A percentile compares a stretch with the other conserved stretches of the same genome.
Evolutionary conservation across 2,329 filamentous ascomycete genomes (phyloP).

Genomic region (Fragosphaeria purpurea): DNA sequence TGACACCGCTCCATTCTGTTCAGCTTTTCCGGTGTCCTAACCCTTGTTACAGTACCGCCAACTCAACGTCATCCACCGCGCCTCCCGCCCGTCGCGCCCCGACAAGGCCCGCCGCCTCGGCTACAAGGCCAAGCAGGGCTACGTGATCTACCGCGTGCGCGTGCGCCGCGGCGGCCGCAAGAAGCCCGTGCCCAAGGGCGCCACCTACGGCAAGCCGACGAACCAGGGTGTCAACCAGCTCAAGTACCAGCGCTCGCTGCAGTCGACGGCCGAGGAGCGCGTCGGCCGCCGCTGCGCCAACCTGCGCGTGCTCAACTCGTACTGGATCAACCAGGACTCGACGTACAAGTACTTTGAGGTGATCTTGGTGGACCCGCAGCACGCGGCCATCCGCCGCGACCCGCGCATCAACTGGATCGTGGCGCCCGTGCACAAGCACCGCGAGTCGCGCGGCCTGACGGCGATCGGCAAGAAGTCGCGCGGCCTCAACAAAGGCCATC

Average conservation of each 20-base stretch:
- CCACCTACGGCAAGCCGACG: conserved; percentile 99
- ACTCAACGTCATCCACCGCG: conserved; percentile 99
- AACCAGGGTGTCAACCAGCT: conserved; percentile 99
- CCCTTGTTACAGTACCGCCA: conserved; percentile 99
- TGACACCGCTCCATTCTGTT: too few relatives aligned
- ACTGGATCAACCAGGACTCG: conserved; percentile 99
- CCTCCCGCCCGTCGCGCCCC: conserved; percentile 92
- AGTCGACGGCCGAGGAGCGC: conserved; percentile 98
- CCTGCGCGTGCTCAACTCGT: conserved; percentile 98
- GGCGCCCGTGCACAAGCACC: conserved; percentile 99
- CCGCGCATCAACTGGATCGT: conserved; percentile 99
- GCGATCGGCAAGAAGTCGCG: conserved; percentile 99
- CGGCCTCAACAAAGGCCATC: conserved; percentile 98
- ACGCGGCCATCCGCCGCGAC: conserved; percentile 99
- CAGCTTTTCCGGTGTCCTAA: conserved; percentile 28
- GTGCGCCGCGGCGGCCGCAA: conserved; percentile 98
- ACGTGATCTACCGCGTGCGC: conserved; percentile 99
- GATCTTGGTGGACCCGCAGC: conserved; percentile 98
- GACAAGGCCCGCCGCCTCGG: conserved; percentile 99
- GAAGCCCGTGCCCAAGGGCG: conserved; percentile 92
- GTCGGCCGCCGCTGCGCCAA: conserved; percentile 98
- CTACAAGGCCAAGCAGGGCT: conserved; percentile 99
- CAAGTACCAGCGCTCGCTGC: conserved; percentile 99
- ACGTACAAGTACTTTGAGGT: conserved; percentile 99
- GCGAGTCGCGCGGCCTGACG: conserved; percentile 93